Conservation (phyloP, 768 basidiomycete genomes). For the Xerocomus brunneocitrinus region DNA sequence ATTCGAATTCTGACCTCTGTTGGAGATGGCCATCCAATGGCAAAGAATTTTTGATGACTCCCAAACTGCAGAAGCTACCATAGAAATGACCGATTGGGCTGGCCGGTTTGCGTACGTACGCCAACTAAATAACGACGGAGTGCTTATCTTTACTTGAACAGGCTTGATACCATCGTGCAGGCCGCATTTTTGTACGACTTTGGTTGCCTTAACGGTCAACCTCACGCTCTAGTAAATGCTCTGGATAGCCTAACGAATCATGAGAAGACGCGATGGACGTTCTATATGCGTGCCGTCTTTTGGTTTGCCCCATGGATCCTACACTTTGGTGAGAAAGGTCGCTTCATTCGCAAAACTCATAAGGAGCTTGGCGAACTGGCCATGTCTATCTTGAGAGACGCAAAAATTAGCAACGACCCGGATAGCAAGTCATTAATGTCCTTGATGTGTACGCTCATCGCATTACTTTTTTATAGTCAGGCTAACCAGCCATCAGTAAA, state of each 20-base stretch:
- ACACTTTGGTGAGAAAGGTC: slow-evolving; percentile 52
- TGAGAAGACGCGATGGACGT: slow-evolving; percentile 51
- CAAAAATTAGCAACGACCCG: slow-evolving; percentile 41
- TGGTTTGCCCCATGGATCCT: slow-evolving; percentile 56
- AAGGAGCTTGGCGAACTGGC: slow-evolving; percentile 51
- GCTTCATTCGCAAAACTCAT: slow-evolving; percentile 52
- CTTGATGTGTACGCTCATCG: slow-evolving; percentile 42
- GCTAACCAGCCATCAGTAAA: slow-evolving; percentile 28
- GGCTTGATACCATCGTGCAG: slow-evolving; percentile 55
- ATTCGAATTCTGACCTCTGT: slow-evolving; percentile 2
- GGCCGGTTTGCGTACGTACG: slow-evolving; percentile 55
- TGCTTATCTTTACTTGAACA: slow-evolving; percentile 17
- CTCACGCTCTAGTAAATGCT: slow-evolving; percentile 46
- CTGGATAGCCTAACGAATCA: slow-evolving; percentile 59
- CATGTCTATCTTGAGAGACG: slow-evolving; percentile 50
- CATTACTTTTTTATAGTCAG: neutral
- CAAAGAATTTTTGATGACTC: slow-evolving; percentile 40
- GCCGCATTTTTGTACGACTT: slow-evolving; percentile 66
- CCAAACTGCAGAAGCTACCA: slow-evolving; percentile 37
- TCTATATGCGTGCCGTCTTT: slow-evolving; percentile 62
- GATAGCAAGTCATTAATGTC: slow-evolving; percentile 49
- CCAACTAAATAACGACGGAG: neutral
- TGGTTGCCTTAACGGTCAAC: slow-evolving; percentile 46
- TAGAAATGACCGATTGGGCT: slow-evolving; percentile 57
- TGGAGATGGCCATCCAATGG: slow-evolving; percentile 47